A percentile compares a stretch with the other conserved stretches of the same genome.
Evolutionary conservation across 2,329 filamentous ascomycete species (phyloP).

Genomic region (Arthrobotrys entomopaga): DNA sequence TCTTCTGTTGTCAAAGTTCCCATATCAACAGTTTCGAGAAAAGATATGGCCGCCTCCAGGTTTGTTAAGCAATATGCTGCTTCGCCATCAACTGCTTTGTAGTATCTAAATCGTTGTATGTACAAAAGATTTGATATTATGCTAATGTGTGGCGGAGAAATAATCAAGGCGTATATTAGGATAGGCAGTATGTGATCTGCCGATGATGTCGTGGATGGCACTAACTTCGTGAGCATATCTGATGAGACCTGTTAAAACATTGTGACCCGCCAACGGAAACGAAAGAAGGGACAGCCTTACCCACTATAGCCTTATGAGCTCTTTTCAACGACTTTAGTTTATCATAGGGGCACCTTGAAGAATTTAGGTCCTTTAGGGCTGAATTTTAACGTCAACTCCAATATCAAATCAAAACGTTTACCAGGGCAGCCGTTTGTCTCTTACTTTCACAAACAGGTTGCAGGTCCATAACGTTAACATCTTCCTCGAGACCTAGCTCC

Average conservation of each 20-base stretch:
- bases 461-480: slow-evolving; percentile 70
- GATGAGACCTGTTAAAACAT: slow-evolving; percentile 9
- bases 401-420: background rate
- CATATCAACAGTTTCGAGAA: slow-evolving; percentile 93
- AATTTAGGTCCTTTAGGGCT: slow-evolving; percentile 82
- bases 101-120: slow-evolving; percentile 88
- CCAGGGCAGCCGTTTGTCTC: background rate
- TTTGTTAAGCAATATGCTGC: slow-evolving; percentile 96
- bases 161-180: slow-evolving; percentile 94
- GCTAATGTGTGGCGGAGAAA: slow-evolving; percentile 82
- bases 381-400: slow-evolving; percentile 8
- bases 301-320: slow-evolving; percentile 93
- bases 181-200: slow-evolving; percentile 97
- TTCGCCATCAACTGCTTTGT: slow-evolving; percentile 79
- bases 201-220: slow-evolving; percentile 75
- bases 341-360: slow-evolving; percentile 85
- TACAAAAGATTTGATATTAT: slow-evolving; percentile 95
- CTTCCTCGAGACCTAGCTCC: slow-evolving; percentile 82
- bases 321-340: slow-evolving; percentile 89
- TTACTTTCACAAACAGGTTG: slow-evolving; percentile 59
- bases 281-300: slow-evolving; percentile 72
- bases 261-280: background rate
- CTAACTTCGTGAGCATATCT: slow-evolving; percentile 68
- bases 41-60: slow-evolving; percentile 91
- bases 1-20: slow-evolving; percentile 72